Evolutionary conservation across 192 early-diverging fungal genomes (phyloP), one percentile per base, ranked within the genome.

Genomic region (Backusella tuberculispora): DNA sequence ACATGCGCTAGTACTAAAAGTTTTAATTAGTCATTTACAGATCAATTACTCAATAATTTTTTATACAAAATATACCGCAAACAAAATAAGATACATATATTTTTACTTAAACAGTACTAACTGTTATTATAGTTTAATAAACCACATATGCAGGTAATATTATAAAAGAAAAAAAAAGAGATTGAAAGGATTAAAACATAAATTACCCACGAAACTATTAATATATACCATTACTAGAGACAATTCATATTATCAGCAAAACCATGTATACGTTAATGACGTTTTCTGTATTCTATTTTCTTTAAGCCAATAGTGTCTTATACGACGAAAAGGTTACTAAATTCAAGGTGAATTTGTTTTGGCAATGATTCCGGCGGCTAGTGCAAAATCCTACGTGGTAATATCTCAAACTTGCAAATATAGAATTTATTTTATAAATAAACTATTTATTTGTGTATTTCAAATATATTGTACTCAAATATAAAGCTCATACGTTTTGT

Each of bases 371-470:
- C 53, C 53, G 53, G 21, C 10, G 10, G 12, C 21, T 60, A 60
- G 53, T 60, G 42, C 42, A 43, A 43, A 43, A 43, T 0, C 5
- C 0, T 10, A 13, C 4, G 7, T 24, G 21, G 19, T 26, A 13
- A 19, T 60, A 60, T 26, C 53, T 60, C 53, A 26, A 60, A 60
- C 10, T 60, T 60, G 26, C 26, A 60, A 60, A 60, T 60, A 60
- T 60, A 60, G 53, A 26, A 24, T 26, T 19, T 60, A 60, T 60
- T 26, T 60, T 60, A 60, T 60, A 13, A 60, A 26, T 19, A 19
- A 60, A 8, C 26, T 60, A 24, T 60, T 26, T 60, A 24, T 24
- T 56, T 24, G 53, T 56, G 2, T 21, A 56, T 26, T 26, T 56
- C 12, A 19, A 53, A 21, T 24, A 53, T 26, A 60, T 26, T 26